Conservation (phyloP, 495 filamentous ascomycete genomes). For the Jackrogersella minutella region DNA sequence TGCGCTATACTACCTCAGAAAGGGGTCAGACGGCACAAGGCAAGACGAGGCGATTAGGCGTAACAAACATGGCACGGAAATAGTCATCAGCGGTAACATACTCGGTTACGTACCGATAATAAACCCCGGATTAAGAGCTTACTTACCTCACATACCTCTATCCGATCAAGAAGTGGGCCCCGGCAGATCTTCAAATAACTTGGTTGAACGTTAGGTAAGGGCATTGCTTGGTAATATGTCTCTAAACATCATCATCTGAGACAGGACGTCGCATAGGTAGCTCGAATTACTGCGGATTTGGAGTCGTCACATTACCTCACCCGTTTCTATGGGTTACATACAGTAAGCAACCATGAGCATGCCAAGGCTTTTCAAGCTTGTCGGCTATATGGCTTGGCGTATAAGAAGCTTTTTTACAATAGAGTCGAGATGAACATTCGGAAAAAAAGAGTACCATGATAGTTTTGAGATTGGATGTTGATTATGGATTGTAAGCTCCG, state of each 20-base stretch:
- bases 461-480: slow-evolving; percentile 7
- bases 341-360: slow-evolving; percentile 40
- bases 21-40: slow-evolving; percentile 1
- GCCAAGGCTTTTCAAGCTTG: slow-evolving; percentile 40
- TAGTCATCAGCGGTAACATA: slow-evolving; percentile 6
- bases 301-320: slow-evolving; percentile 39
- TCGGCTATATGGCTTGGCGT: slow-evolving; percentile 22
- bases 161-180: slow-evolving; percentile 21
- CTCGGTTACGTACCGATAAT: slow-evolving; percentile 4
- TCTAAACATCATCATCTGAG: slow-evolving; percentile 35
- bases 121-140: slow-evolving; percentile 17
- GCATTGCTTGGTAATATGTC: slow-evolving; percentile 27
- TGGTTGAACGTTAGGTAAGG: slow-evolving; percentile 29
- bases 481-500: neutral
- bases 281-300: slow-evolving; percentile 41
- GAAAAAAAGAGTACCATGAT: slow-evolving; percentile 8
- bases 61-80: slow-evolving; percentile 31
- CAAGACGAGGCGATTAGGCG: slow-evolving; percentile 25
- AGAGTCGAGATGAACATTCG: slow-evolving; percentile 18
- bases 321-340: slow-evolving; percentile 38
- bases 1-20: slow-evolving; percentile 13
- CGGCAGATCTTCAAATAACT: slow-evolving; percentile 30
- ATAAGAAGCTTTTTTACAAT: slow-evolving; percentile 17
- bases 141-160: slow-evolving; percentile 9
- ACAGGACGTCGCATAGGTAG: slow-evolving; percentile 33